phyloP scores from a whole-genome alignment of 345 rosid species.

The Citrus sp. region DNA sequence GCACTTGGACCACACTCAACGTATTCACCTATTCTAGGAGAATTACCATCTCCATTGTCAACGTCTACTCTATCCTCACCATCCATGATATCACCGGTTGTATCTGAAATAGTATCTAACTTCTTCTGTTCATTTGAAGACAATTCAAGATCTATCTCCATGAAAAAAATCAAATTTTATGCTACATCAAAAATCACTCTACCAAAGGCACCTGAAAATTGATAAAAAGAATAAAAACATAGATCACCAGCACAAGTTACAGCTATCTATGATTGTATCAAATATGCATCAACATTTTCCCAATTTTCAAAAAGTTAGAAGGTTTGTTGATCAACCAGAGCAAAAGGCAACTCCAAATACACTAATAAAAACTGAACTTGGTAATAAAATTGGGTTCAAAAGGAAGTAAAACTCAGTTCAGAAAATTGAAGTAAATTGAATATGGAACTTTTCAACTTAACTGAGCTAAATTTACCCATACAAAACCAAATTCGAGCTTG shows the following conservation, averaged over 20 bases:
- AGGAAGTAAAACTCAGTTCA: not conserved
- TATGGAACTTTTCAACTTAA: not conserved
- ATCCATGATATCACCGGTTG: constrained; percentile 8
- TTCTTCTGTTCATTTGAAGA: constrained; percentile 23
- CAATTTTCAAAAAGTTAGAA: not conserved
- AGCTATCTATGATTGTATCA: not conserved
- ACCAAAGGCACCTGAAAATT: constrained; percentile 15
- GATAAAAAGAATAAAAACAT: not conserved
- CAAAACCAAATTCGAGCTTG: not conserved
- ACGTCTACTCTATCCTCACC: constrained; percentile 7
- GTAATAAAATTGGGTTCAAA: not conserved
- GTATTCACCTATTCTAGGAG: constrained; percentile 14
- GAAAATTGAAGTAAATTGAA: not conserved
- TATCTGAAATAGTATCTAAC: constrained; percentile 9
- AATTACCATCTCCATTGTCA: constrained; percentile 14
- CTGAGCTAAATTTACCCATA: not conserved
- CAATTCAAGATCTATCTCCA: constrained; percentile 38
- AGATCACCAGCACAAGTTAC: not conserved
- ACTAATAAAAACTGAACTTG: not conserved
- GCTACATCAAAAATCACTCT: not conserved
- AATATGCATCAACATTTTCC: not conserved
- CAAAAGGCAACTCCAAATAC: not conserved
- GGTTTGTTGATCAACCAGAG: not conserved
- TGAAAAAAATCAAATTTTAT: not conserved
- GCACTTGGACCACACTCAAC: not conserved